phyloP scores from a whole-genome alignment of 2,329 filamentous ascomycete species.

The Neocucurbitaria cava region DNA sequence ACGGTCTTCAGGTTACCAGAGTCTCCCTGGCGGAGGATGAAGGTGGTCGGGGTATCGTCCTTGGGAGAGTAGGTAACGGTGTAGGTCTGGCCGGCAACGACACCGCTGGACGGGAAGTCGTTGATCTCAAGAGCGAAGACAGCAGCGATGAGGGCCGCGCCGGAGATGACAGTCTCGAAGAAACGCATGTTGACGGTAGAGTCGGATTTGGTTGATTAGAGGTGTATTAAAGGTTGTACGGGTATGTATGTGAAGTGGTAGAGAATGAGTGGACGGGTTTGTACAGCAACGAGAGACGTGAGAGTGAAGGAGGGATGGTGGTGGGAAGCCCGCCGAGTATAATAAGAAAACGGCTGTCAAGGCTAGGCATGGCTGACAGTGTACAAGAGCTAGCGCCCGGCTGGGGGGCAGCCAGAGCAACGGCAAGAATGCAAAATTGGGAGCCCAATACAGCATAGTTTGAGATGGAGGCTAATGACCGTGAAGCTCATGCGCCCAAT shows the following conservation, averaged over 20 bases:
- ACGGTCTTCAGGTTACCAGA: slow-evolving; percentile 60
- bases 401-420: slow-evolving; percentile 38
- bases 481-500: slow-evolving; percentile 29
- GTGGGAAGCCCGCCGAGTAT: slow-evolving; percentile 12
- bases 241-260: slow-evolving; percentile 20
- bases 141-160: slow-evolving; percentile 45
- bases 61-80: slow-evolving; percentile 59
- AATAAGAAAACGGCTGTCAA: slow-evolving; percentile 21
- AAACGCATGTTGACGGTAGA: slow-evolving; percentile 57
- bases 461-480: slow-evolving; percentile 29
- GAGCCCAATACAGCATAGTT: slow-evolving; percentile 26
- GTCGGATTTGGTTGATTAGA: slow-evolving; percentile 13
- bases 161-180: slow-evolving; percentile 55
- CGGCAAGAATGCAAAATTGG: slow-evolving; percentile 44
- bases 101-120: slow-evolving; percentile 48
- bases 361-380: slow-evolving; percentile 32
- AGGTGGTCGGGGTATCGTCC: slow-evolving; percentile 56
- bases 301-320: slow-evolving; percentile 21
- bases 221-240: slow-evolving; percentile 24
- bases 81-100: slow-evolving; percentile 58
- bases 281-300: slow-evolving; percentile 27
- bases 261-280: slow-evolving; percentile 39
- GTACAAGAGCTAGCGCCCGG: slow-evolving; percentile 22
- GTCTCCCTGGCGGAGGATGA: slow-evolving; percentile 63
- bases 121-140: slow-evolving; percentile 59